Percentiles rank a stretch among this genome's conserved stretches.
phyloP scores from a whole-genome alignment of 371 early-diverging fungal species.

The Mortierella polycephala region DNA sequence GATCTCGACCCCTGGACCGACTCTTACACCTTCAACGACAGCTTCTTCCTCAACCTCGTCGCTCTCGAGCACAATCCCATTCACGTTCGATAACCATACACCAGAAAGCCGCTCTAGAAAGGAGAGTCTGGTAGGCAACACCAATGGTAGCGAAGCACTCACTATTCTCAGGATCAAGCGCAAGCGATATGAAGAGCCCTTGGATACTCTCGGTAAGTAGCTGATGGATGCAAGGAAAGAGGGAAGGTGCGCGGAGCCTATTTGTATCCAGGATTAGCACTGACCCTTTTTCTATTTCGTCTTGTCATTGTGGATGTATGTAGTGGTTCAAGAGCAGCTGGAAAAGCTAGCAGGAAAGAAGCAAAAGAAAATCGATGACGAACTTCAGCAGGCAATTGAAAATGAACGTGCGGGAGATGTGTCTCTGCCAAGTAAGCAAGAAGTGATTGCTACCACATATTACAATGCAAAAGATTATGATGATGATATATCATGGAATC shows the following conservation, averaged over 20 bases:
- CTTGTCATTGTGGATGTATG: too few species aligned
- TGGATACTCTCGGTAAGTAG: conserved; percentile 73
- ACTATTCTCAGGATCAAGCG: conserved; percentile 83
- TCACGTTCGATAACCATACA: conserved; percentile 42
- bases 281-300: too few species aligned
- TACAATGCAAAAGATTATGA: neutral
- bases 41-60: conserved; percentile 2
- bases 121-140: neutral
- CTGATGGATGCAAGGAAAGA: too few species aligned
- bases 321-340: conserved; percentile 38
- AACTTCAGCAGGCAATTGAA: conserved; percentile 13
- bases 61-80: conserved; percentile 3
- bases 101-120: conserved; percentile 1
- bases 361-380: conserved; percentile 18
- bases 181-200: conserved; percentile 80
- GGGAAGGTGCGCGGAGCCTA: too few species aligned
- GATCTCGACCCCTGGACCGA: conserved; percentile 13
- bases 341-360: conserved; percentile 39
- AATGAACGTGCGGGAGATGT: conserved; percentile 13
- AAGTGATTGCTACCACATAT: too few species aligned
- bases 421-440: conserved; percentile 17
- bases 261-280: too few species aligned
- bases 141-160: conserved; percentile 24
- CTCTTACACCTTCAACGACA: neutral
- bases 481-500: too few species aligned